Conservation (phyloP, 768 basidiomycete genomes). For the Leccinum rimulosum region DNA sequence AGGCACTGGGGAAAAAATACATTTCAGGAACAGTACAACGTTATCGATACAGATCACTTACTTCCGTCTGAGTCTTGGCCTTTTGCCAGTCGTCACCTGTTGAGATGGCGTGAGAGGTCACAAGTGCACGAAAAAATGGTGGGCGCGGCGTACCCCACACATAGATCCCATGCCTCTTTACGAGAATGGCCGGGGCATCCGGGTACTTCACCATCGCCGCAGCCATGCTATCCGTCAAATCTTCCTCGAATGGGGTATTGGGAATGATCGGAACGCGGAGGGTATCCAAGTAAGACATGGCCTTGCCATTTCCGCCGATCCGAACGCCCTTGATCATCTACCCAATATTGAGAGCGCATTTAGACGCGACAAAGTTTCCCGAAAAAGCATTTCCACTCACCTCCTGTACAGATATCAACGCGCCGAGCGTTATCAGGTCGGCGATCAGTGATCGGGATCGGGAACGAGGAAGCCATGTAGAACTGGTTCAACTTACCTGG, state of each 20-base stretch:
- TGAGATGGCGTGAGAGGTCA: constrained; percentile 11
- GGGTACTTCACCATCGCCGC: constrained; percentile 80
- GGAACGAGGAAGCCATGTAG: neutral
- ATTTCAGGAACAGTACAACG: neutral
- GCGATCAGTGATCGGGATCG: constrained; percentile 2
- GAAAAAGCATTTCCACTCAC: constrained; percentile 14
- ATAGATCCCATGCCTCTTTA: constrained; percentile 78
- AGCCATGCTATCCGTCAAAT: constrained; percentile 85
- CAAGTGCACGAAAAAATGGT: neutral
- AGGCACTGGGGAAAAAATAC: constrained; percentile 53
- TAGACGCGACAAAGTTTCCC: neutral
- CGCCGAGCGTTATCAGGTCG: neutral
- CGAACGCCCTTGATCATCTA: constrained; percentile 94
- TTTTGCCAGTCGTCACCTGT: constrained; percentile 75
- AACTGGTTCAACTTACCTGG: constrained; percentile 44
- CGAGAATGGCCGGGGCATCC: constrained; percentile 73
- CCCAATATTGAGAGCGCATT: neutral
- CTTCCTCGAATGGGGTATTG: constrained; percentile 89
- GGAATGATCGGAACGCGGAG: constrained; percentile 86
- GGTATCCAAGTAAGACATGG: constrained; percentile 82
- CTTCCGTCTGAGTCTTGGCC: constrained; percentile 87
- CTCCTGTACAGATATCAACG: constrained; percentile 39
- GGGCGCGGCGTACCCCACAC: constrained; percentile 66
- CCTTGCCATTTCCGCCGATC: constrained; percentile 68
- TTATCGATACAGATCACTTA: constrained; percentile 20